Evolutionary conservation across 202 grass and related monocot genomes (phyloP).

Genomic region (Setaria viridis): DNA sequence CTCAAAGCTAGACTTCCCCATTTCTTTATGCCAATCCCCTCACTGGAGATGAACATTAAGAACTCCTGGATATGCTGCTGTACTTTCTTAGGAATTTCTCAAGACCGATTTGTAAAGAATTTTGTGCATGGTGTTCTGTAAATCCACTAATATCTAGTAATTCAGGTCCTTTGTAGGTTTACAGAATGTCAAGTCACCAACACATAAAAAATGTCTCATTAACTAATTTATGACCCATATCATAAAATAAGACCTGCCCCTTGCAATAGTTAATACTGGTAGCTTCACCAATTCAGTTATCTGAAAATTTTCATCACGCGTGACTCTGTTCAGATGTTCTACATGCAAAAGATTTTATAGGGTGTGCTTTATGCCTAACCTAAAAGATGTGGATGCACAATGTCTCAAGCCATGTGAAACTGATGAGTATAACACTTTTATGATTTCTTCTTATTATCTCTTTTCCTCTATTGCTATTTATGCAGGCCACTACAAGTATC

Average conservation of each 20-base stretch:
- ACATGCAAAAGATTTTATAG: neutral
- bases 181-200: neutral
- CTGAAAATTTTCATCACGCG: neutral
- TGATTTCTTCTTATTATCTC: slow-evolving; percentile 1
- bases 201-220: neutral
- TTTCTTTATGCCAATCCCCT: neutral
- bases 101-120: slow-evolving; percentile 2
- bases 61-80: neutral
- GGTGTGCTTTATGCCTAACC: neutral
- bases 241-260: neutral
- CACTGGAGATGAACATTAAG: neutral
- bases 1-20: neutral
- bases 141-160: neutral
- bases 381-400: neutral
- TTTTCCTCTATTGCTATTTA: neutral
- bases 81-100: slow-evolving; percentile 2
- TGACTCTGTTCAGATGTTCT: slow-evolving; percentile 12
- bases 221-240: slow-evolving; percentile 8
- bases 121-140: neutral
- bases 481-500: slow-evolving; percentile 84
- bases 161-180: neutral
- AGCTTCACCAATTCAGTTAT: neutral
- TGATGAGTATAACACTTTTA: neutral
- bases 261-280: slow-evolving; percentile 15
- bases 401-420: neutral